Evolutionary conservation across 148 eudicot species (phyloP).

Genomic region (Oxyria digyna): DNA sequence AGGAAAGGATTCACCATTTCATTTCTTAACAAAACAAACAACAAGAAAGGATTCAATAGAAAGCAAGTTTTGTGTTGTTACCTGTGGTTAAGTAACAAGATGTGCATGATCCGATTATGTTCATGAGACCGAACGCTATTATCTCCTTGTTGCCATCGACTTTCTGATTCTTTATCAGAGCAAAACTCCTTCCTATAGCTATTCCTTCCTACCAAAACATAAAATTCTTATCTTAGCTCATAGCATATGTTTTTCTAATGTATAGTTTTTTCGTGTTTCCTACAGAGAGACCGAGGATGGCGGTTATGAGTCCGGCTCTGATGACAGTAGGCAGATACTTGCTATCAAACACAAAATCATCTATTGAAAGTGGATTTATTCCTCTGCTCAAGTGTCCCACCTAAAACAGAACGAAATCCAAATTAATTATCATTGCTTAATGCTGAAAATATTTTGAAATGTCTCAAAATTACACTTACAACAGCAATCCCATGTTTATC

Average conservation of each 20-base stretch:
- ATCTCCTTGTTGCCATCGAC: slow-evolving; percentile 96
- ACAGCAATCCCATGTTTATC: slow-evolving; percentile 61
- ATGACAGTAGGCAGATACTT: slow-evolving; percentile 45
- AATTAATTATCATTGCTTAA: too few species aligned
- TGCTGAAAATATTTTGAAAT: neutral
- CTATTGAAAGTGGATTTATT: slow-evolving; percentile 50
- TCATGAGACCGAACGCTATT: slow-evolving; percentile 92
- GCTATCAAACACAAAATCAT: slow-evolving; percentile 38
- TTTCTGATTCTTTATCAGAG: slow-evolving; percentile 49
- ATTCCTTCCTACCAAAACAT: slow-evolving; percentile 62
- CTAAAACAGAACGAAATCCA: slow-evolving; percentile 24
- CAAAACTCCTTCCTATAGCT: slow-evolving; percentile 90
- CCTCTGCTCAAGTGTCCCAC: slow-evolving; percentile 74
- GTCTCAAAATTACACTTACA: slow-evolving; percentile 39
- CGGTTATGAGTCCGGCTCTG: slow-evolving; percentile 68
- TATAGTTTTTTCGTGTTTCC: slow-evolving; percentile 2
- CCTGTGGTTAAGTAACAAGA: slow-evolving; percentile 94
- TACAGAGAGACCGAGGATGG: slow-evolving; percentile 70
- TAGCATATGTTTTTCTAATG: too few species aligned
- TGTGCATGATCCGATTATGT: slow-evolving; percentile 76
- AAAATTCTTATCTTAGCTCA: neutral
- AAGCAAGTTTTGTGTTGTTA: slow-evolving; percentile 7
- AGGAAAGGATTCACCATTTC: neutral
- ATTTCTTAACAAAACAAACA: too few species aligned
- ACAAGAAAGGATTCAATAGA: too few species aligned